Percentiles rank a stretch among this genome's conserved stretches.
Evolutionary conservation across 2,329 filamentous ascomycete genomes (phyloP).

Genomic region (Sporothrix inflata): DNA sequence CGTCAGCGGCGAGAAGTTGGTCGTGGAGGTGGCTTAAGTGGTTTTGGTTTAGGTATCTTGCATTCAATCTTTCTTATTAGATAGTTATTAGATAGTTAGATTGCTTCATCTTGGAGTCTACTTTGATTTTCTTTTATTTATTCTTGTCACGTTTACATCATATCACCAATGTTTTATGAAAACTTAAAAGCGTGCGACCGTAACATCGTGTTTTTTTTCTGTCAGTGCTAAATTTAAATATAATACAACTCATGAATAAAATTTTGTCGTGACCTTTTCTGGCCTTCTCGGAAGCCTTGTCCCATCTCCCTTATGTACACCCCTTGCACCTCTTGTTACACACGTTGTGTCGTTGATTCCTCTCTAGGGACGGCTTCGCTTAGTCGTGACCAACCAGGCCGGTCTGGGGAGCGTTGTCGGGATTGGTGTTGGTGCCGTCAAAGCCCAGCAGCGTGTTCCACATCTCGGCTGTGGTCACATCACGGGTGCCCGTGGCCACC

Average conservation of each 20-base stretch:
- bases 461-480: conserved; percentile 45
- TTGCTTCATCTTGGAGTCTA: no score
- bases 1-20: conserved; percentile 8
- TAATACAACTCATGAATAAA: conserved; percentile 22
- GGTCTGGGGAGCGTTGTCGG: conserved; percentile 44
- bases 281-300: no score
- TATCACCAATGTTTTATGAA: background rate
- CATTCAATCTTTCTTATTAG: background rate
- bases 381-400: conserved; percentile 47
- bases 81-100: no score
- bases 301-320: background rate
- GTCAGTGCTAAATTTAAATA: conserved; percentile 24
- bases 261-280: background rate
- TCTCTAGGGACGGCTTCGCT: background rate
- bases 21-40: background rate
- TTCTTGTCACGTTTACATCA: no score
- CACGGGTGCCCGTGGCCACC: conserved; percentile 40
- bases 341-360: conserved; percentile 50
- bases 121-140: no score
- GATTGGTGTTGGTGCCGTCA: conserved; percentile 45
- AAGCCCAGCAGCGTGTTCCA: conserved; percentile 50
- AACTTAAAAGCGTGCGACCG: background rate
- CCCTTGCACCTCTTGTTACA: conserved; percentile 62
- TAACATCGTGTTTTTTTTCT: conserved; percentile 26
- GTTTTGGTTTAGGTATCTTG: background rate